phyloP scores from a whole-genome alignment of 1,284 basidiomycete species.

The Boletus smithii region DNA sequence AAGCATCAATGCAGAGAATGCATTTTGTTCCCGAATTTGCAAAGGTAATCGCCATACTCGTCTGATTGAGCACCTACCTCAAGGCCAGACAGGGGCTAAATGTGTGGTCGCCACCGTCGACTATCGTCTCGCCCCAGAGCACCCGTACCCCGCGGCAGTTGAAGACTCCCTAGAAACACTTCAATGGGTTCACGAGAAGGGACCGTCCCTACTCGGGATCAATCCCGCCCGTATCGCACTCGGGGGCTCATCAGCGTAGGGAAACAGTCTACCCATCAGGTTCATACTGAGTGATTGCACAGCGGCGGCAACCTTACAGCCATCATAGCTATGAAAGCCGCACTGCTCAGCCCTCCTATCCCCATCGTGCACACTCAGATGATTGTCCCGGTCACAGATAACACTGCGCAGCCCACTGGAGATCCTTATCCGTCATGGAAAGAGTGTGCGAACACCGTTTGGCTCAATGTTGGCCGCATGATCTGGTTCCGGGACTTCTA shows the following conservation, averaged over 20 bases:
- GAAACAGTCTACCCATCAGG: neutral
- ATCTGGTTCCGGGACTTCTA: constrained; percentile 54
- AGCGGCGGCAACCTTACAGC: constrained; percentile 57
- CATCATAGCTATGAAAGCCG: constrained; percentile 48
- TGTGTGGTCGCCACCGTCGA: constrained; percentile 52
- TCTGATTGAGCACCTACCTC: neutral
- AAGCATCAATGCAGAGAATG: constrained; percentile 37
- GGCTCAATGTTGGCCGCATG: constrained; percentile 47
- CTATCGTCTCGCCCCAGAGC: constrained; percentile 60
- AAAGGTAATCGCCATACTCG: constrained; percentile 17
- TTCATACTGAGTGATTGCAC: constrained; percentile 3
- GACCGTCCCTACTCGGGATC: constrained; percentile 37
- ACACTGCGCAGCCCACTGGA: constrained; percentile 32
- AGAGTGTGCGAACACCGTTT: constrained; percentile 46
- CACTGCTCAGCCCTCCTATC: constrained; percentile 39
- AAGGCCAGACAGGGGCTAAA: constrained; percentile 23
- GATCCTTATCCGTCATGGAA: constrained; percentile 44
- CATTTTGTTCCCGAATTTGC: constrained; percentile 32
- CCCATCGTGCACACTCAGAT: constrained; percentile 43
- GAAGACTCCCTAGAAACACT: constrained; percentile 55
- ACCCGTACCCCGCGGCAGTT: constrained; percentile 56
- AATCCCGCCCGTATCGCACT: constrained; percentile 45
- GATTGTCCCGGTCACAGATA: constrained; percentile 42
- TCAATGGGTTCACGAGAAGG: constrained; percentile 46
- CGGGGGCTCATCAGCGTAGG: constrained; percentile 53